Evolutionary conservation across 306 rosid species (phyloP), one percentile per base, ranked within the genome.

Genomic region (Castanospermum australe): DNA sequence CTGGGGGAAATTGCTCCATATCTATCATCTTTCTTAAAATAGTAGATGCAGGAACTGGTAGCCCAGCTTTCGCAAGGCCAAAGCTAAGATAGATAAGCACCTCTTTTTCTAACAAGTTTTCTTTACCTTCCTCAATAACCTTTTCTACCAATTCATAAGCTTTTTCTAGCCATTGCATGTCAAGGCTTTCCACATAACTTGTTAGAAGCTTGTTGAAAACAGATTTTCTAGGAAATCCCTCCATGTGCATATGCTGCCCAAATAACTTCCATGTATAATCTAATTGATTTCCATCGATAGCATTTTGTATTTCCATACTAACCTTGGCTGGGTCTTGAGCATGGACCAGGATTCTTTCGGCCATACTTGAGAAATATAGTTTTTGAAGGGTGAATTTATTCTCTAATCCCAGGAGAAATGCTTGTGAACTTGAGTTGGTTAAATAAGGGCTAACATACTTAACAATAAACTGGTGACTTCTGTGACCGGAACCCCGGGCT

Each of bases 211-310:
- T 76, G 68, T 84, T 88, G 81, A 94, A 73, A 56, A 92, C 82
- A 72, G 89, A 90, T 81, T 89, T 94, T 82, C 96, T 87, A 32
- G 96, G 96, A 75, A 92, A 92, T 8, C 98, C 98, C 50, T 89
- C 94, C 88, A 90, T 82, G 65, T 85, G 87, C 90, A 90, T 79
- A 84, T 90, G 93, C 78, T 85, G 94, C 82, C 92, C 87, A 73
- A 87, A 85, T 67, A 94, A 89, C 71, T 86, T 89, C 97, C 97
- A 94, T 20, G 88, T 84, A 85, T 89, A 86, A 30, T 84, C 82
- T 55, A 89, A 87, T 71, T 85, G 88, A 73, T 76, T 66, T 33
- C 68, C 93, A 6, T 51, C 54, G 18, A 94, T 79, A 67, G 94
- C 89, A 63, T 83, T 76, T 54, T 88, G 84, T 79, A 92, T 89